A percentile compares a stretch with the other conserved stretches of the same genome.
phyloP scores from a whole-genome alignment of 331 rosid genomes.

The Erythrophleum ivorense region DNA sequence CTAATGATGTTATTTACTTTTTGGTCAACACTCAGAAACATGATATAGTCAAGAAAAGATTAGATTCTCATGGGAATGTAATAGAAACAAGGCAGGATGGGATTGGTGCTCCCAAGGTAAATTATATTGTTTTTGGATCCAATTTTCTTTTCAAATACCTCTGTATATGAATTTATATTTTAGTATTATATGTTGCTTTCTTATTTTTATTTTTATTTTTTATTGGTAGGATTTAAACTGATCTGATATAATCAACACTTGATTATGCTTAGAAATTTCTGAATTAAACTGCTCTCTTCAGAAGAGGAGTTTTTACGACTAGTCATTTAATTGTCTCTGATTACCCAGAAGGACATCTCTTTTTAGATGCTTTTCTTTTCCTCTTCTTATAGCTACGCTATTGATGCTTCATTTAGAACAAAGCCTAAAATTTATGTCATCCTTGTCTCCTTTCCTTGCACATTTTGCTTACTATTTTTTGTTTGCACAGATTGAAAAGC shows the following conservation, averaged over 20 bases:
- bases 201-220: neutral
- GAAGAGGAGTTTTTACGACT: slow-evolving; percentile 11
- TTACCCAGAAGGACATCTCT: slow-evolving; percentile 9
- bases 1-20: neutral
- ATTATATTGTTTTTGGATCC: neutral
- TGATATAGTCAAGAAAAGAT: slow-evolving; percentile 72
- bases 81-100: slow-evolving; percentile 72
- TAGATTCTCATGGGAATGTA: slow-evolving; percentile 70
- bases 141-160: neutral
- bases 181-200: slow-evolving; percentile 9
- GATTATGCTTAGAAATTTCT: neutral
- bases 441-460: slow-evolving; percentile 6
- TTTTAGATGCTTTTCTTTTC: slow-evolving; percentile 7
- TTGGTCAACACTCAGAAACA: slow-evolving; percentile 54
- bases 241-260: neutral
- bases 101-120: slow-evolving; percentile 77
- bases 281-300: neutral
- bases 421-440: neutral
- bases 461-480: slow-evolving; percentile 36
- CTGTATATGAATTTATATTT: neutral
- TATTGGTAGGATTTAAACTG: neutral
- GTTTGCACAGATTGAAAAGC: slow-evolving; percentile 63
- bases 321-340: neutral
- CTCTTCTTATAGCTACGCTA: neutral
- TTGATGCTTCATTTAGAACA: neutral